Base-by-base conservation (phyloP, 257 asterid species). In the Nyctanthes arbortristis region DNA sequence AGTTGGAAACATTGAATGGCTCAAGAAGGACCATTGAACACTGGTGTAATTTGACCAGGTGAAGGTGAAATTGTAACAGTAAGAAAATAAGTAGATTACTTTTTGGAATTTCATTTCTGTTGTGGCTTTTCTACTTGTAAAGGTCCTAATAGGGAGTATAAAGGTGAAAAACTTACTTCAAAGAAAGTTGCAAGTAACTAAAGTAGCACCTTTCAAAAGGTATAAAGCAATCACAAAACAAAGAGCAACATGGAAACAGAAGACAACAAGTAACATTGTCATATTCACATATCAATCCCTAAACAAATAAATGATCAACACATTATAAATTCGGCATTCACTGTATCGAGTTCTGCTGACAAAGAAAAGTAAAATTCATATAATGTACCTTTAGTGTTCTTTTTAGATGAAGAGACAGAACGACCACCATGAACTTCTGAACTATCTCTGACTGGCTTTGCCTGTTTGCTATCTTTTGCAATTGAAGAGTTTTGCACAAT, bases 311-410 rank as follows among this genome's bases (percentile, higher is more conserved):
- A 25, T 36, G 4, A 13, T 5, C 0, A 32, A 61, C 8, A 14
- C 22, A 27, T 49, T 12, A 8, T 24, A 12, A 66, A 45, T 4
- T 30, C 3, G 7, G 32, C 70, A 47, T 28, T 47, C 20, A 5
- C 2, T 22, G n/a, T 56, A 14, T 59, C 24, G 6, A 13, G 16
- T 62, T 33, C 8, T 18, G 10, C 11, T n/a, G 27, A 16, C 30
- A 30, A 57, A 69, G 67, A 61, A 52, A 35, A 37, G 58, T 7
- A 32, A n/a, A 25, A 22, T 24, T 52, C 16, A 52, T 43, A n/a
- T 59, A 25, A 45, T 35, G 29, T 61, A 85, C 90, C 91, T 78
- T 77, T 66, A 49, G 30, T 61, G 49, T 74, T 67, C 74, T 63
- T 74, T 29, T 61, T 39, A 2, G 79, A 37, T 62, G 67, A 6